Evolutionary conservation across 2,329 filamentous ascomycete genomes (phyloP), one percentile per base, ranked within the genome.

Genomic region (Aspergillus sp.): DNA sequence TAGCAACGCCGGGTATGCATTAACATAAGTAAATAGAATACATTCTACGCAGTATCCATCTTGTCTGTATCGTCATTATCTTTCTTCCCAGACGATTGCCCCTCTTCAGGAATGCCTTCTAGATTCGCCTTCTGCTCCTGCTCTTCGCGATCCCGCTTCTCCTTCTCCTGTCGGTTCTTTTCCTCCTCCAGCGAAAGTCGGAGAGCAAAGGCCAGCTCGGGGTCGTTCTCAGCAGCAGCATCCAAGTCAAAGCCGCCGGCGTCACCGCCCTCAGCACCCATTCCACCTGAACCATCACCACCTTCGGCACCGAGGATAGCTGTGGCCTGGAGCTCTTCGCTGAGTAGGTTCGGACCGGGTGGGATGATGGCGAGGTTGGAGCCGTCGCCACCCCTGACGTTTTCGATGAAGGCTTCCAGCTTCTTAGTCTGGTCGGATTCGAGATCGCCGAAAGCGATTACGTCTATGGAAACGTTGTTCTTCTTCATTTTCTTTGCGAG

Each of bases 401-500:
- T 89, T 62, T 96, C 90, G 77, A 96, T 92, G 82, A 99, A 99
- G 27, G 90, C 89, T 71, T 91, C 87, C 54, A 99, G 86, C 81
- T 98, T 98, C 74, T 90, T 86, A 55, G 90, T 90, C 62, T 89
- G 91, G 65, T 96, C 91, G 67, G 93, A 90, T 65, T 95, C 91
- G 53, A 96, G 84, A 68, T 99, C 93, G 66, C 95, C 95, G 69
- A 99, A 99, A 47, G 93, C 87, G 61, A 99, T 85, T 70, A 99
- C 93, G 76, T 99, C 95, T 71, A 99, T 90, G 61, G 88, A 90
- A 60, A 96, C 90, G 71, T 90, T 93, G 76, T 89, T 90, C 84
- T 99, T 99, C 87, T 98, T 98, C 92, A 98, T 96, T 81, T 95
- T 96, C 82, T 95, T 96, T 45, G 95, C 93, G 31, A 99, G 84